These are phyloP conservation scores for Monosporozyma siamensis DNA, from an alignment of 805 yeast species.

Conservation along the genomic window DNA sequence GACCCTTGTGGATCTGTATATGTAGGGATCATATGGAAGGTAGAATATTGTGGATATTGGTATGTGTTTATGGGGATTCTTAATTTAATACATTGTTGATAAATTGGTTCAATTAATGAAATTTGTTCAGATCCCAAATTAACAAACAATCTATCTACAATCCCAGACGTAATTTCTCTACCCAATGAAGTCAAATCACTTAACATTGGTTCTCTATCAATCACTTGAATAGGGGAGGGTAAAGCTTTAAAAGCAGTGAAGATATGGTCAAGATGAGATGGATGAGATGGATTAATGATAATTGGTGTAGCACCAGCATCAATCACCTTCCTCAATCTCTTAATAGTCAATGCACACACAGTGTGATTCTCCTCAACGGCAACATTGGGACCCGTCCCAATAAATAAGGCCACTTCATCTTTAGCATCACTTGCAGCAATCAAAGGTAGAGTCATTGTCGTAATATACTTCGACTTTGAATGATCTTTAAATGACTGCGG, in stretches of 20 bases:
- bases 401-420: slow-evolving; percentile 47
- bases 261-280: slow-evolving; percentile 16
- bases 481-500: too few species aligned
- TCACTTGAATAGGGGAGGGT: slow-evolving; percentile 20
- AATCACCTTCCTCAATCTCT: slow-evolving; percentile 40
- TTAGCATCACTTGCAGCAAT: slow-evolving; percentile 37
- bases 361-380: slow-evolving; percentile 2
- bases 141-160: slow-evolving; percentile 74
- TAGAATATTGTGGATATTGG: slow-evolving; percentile 61
- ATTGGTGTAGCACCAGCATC: slow-evolving; percentile 51
- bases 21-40: slow-evolving; percentile 70
- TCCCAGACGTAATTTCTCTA: slow-evolving; percentile 46
- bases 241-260: slow-evolving; percentile 16
- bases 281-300: slow-evolving; percentile 32
- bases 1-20: slow-evolving; percentile 49
- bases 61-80: slow-evolving; percentile 80
- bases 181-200: slow-evolving; percentile 49
- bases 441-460: slow-evolving; percentile 26
- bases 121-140: slow-evolving; percentile 32
- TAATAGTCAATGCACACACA: slow-evolving; percentile 24
- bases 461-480: too few species aligned
- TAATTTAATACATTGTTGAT: slow-evolving; percentile 41
- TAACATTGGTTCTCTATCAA: slow-evolving; percentile 31
- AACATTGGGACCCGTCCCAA: slow-evolving; percentile 35
- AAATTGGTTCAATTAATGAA: slow-evolving; percentile 35